Conservation (phyloP, 495 filamentous ascomycete species). For the Neurospora sp. region DNA sequence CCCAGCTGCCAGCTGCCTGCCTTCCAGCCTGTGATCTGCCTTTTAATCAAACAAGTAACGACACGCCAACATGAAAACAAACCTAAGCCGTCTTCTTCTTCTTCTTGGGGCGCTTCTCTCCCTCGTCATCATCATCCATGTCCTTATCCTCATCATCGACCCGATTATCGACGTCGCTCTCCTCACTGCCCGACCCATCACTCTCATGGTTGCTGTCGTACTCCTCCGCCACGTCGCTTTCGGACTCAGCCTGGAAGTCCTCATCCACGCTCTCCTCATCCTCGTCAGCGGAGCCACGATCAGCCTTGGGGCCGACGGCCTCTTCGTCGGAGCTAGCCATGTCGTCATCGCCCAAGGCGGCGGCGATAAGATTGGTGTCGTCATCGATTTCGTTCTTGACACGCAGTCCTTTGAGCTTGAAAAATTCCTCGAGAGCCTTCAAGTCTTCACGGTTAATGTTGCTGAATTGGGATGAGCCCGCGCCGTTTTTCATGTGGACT, state of each 20-base stretch:
- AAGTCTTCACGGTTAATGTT: conserved; percentile 99
- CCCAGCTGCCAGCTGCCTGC: neutral
- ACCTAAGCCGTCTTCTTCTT: conserved; percentile 34
- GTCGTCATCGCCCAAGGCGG: conserved; percentile 67
- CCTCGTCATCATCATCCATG: conserved; percentile 24
- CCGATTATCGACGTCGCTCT: conserved; percentile 43
- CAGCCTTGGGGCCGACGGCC: conserved; percentile 59
- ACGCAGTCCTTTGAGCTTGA: conserved; percentile 84
- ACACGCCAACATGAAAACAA: neutral
- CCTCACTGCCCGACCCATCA: conserved; percentile 55
- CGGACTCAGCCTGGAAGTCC: conserved; percentile 84
- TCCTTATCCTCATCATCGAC: conserved; percentile 28
- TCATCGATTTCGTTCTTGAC: conserved; percentile 88
- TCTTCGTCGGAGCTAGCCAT: conserved; percentile 77
- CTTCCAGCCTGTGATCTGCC: conserved; percentile 1
- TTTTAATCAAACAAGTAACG: conserved; percentile 1
- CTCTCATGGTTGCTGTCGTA: conserved; percentile 87
- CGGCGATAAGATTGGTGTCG: conserved; percentile 58
- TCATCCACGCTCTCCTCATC: conserved; percentile 92
- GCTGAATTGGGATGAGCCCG: conserved; percentile 85
- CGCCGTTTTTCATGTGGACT: conserved; percentile 65
- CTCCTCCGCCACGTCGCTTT: conserved; percentile 94
- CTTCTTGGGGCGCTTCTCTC: conserved; percentile 37
- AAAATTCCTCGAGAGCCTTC: conserved; percentile 88
- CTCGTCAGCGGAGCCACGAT: conserved; percentile 88